phyloP scores from a whole-genome alignment of 2,329 filamentous ascomycete species.

The Fonsecaea pugnacius region DNA sequence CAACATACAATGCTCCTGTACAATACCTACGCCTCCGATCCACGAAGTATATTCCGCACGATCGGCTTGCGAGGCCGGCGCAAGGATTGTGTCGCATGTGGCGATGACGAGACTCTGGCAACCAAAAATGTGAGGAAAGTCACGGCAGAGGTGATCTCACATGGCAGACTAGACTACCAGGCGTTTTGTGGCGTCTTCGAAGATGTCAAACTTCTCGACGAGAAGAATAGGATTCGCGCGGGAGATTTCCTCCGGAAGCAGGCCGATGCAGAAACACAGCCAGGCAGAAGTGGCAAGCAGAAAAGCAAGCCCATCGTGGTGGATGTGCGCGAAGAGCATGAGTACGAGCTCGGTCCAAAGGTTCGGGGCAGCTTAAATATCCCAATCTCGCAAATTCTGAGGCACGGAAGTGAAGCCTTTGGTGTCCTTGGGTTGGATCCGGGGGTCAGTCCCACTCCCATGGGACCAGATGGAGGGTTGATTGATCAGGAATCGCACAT shows the following conservation, averaged over 20 bases:
- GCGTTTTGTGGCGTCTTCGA: slow-evolving; percentile 75
- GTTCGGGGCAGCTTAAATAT: slow-evolving; percentile 73
- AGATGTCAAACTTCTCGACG: slow-evolving; percentile 61
- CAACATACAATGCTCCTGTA: slow-evolving; percentile 56
- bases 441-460: not conserved
- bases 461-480: slow-evolving; percentile 9
- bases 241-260: slow-evolving; percentile 58
- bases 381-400: slow-evolving; percentile 50
- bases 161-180: slow-evolving; percentile 77
- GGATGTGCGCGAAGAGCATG: slow-evolving; percentile 82
- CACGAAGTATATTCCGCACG: slow-evolving; percentile 66
- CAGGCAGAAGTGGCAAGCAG: slow-evolving; percentile 30
- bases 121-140: slow-evolving; percentile 63
- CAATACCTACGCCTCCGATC: slow-evolving; percentile 54
- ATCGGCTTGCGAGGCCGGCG: slow-evolving; percentile 74
- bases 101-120: slow-evolving; percentile 65
- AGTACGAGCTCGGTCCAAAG: slow-evolving; percentile 75
- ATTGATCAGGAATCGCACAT: slow-evolving; percentile 15
- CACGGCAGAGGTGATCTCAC: slow-evolving; percentile 64
- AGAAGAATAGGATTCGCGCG: slow-evolving; percentile 71
- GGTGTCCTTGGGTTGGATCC: slow-evolving; percentile 17
- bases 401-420: slow-evolving; percentile 29
- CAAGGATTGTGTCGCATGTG: slow-evolving; percentile 76
- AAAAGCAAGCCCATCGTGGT: slow-evolving; percentile 55
- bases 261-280: slow-evolving; percentile 33